Evolutionary conservation across 768 basidiomycete species (phyloP).

Genomic region (Pleurotus citrinopileatus): DNA sequence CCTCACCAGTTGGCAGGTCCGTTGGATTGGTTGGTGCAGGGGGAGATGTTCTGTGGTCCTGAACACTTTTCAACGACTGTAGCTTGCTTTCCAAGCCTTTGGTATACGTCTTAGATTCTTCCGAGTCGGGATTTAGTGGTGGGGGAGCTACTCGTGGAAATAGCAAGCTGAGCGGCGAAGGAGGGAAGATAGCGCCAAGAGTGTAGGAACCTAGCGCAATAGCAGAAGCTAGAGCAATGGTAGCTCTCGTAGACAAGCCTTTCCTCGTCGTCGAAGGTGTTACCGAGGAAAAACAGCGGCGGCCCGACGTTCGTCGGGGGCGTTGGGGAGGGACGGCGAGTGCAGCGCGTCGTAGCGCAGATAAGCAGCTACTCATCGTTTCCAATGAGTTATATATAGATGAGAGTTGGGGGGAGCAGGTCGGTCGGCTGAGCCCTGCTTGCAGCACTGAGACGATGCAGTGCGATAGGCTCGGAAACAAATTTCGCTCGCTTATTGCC

Average conservation of each 20-base stretch:
- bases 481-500: background rate
- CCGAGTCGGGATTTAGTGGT: constrained; percentile 46
- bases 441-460: background rate
- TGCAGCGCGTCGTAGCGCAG: background rate
- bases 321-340: background rate
- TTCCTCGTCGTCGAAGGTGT: background rate
- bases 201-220: constrained; percentile 40
- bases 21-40: constrained; percentile 33
- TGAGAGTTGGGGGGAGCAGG: background rate
- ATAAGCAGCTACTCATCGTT: background rate
- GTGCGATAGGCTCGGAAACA: background rate
- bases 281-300: background rate
- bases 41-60: constrained; percentile 38
- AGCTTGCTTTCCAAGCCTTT: constrained; percentile 64
- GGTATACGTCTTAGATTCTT: constrained; percentile 55
- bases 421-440: background rate
- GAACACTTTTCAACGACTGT: constrained; percentile 61
- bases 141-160: constrained; percentile 78
- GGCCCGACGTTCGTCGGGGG: background rate
- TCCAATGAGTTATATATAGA: background rate
- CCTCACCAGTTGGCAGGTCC: constrained; percentile 33
- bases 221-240: constrained; percentile 24
- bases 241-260: constrained; percentile 14
- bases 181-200: constrained; percentile 73
- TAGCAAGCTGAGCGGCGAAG: constrained; percentile 59